A percentile compares a stretch with the other conserved stretches of the same genome.
phyloP scores from a whole-genome alignment of 495 filamentous ascomycete species.

The Podospora pseudopauciseta region DNA sequence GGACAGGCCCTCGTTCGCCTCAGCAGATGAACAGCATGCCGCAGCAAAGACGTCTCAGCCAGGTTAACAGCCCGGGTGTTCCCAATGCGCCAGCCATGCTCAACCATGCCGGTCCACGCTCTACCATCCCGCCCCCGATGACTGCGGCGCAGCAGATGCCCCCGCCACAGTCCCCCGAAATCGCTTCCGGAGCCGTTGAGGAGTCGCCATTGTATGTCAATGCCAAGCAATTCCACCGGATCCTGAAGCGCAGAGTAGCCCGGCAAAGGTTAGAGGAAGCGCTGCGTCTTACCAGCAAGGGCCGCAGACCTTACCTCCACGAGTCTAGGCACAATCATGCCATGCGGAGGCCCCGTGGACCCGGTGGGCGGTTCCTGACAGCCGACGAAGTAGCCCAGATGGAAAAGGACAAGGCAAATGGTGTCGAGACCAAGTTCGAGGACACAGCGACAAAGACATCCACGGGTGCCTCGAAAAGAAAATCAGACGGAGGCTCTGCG shows the following conservation, averaged over 20 bases:
- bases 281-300: conserved; percentile 86
- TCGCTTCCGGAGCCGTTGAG: conserved; percentile 70
- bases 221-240: conserved; percentile 97
- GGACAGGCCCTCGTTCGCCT: conserved; percentile 56
- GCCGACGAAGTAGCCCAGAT: conserved; percentile 96
- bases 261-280: conserved; percentile 91
- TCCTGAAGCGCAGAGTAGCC: conserved; percentile 88
- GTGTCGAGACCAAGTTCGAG: conserved; percentile 36
- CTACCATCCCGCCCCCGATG: conserved; percentile 45
- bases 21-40: conserved; percentile 55
- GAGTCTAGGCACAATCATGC: conserved; percentile 99
- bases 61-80: conserved; percentile 61
- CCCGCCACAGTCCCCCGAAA: conserved; percentile 78
- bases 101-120: conserved; percentile 45
- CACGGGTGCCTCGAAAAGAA: conserved; percentile 42
- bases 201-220: conserved; percentile 97
- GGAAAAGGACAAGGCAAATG: conserved; percentile 56
- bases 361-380: conserved; percentile 94
- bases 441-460: conserved; percentile 34
- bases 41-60: conserved; percentile 56
- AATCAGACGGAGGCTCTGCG: conserved; percentile 41
- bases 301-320: conserved; percentile 94
- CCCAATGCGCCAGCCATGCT: conserved; percentile 55
- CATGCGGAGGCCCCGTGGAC: conserved; percentile 91
- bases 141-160: conserved; percentile 49